Evolutionary conservation across 1,284 basidiomycete species (phyloP).

Genomic region (Butyriboletus appendiculatus): DNA sequence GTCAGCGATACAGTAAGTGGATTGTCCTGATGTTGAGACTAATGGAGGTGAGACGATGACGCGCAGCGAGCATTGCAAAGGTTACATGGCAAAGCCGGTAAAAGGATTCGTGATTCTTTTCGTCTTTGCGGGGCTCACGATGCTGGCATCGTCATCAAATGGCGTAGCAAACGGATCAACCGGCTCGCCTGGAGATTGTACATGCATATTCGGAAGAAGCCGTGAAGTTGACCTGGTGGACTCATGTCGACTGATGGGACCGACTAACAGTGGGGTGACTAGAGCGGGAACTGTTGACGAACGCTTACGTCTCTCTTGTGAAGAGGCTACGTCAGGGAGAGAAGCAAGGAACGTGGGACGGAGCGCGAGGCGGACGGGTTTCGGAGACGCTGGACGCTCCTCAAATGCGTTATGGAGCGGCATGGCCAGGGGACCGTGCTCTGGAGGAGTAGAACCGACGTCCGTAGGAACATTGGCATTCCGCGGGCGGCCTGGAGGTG

Average conservation of each 20-base stretch:
- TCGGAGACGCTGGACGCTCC: constrained; percentile 20
- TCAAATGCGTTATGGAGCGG: constrained; percentile 60
- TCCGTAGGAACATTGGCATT: constrained; percentile 35
- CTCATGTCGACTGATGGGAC: constrained; percentile 27
- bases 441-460: constrained; percentile 25
- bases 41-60: background rate
- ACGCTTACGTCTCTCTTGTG: constrained; percentile 29
- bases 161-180: constrained; percentile 71
- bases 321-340: background rate
- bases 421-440: constrained; percentile 40
- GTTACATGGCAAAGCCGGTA: constrained; percentile 28
- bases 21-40: background rate
- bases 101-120: constrained; percentile 35
- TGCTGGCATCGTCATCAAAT: constrained; percentile 67
- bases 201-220: constrained; percentile 48
- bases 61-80: background rate
- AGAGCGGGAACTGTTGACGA: constrained; percentile 32
- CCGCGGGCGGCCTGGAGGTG: constrained; percentile 29
- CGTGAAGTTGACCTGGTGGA: constrained; percentile 45
- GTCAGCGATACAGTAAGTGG: constrained; percentile 18
- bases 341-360: constrained; percentile 16
- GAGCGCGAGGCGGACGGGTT: constrained; percentile 21
- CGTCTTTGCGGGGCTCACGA: constrained; percentile 20
- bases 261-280: constrained; percentile 19
- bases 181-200: constrained; percentile 37